Evolutionary conservation across 176 grass and related monocot genomes (phyloP).

Genomic region (Coix lacrymajobi): DNA sequence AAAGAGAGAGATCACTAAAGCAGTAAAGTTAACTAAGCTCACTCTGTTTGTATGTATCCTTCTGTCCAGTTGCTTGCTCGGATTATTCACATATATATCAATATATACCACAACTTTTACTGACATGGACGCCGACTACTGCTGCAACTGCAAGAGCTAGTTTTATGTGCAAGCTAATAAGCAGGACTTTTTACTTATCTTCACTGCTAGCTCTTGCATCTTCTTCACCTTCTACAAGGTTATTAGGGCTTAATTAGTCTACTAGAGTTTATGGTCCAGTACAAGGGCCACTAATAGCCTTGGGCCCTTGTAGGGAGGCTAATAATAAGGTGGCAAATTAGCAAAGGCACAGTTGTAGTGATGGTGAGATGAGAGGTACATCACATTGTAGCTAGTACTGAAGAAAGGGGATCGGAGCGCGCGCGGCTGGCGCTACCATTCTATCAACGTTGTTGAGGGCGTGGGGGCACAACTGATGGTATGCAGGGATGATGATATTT

Average conservation of each 20-base stretch:
- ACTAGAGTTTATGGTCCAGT: background rate
- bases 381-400: background rate
- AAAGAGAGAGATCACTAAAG: background rate
- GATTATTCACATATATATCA: background rate
- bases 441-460: background rate
- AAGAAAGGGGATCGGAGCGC: background rate
- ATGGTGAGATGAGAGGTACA: background rate
- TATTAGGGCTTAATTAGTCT: background rate
- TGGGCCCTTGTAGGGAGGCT: background rate
- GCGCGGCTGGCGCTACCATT: background rate
- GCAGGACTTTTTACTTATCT: no score
- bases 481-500: background rate
- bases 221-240: background rate
- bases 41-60: background rate
- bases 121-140: no score
- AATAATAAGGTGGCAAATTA: background rate
- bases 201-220: background rate
- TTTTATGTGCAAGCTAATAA: background rate
- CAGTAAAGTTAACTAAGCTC: background rate
- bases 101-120: background rate
- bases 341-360: background rate
- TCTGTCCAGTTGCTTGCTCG: background rate
- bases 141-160: background rate
- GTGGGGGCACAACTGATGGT: background rate
- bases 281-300: background rate